phyloP scores from a whole-genome alignment of 129 eudicot species.

The Logfia minima region DNA sequence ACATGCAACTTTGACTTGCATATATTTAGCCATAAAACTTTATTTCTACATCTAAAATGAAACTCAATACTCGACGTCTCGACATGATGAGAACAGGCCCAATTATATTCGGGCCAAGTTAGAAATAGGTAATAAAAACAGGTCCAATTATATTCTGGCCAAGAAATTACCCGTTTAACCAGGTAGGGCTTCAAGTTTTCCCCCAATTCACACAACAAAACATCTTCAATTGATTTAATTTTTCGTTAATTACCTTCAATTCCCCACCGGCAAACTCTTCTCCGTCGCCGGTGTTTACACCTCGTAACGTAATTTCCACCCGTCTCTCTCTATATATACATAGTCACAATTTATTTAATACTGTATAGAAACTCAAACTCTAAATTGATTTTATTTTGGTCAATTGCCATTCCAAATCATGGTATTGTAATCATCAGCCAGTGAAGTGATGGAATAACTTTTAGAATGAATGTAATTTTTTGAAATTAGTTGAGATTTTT shows the following conservation, averaged over 20 bases:
- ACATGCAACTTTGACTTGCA: too few relatives aligned
- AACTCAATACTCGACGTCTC: too few relatives aligned
- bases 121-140: too few relatives aligned
- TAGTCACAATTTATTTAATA: neutral
- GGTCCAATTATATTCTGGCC: slow-evolving; percentile 23
- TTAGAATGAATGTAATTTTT: neutral
- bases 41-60: too few relatives aligned
- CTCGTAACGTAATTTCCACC: neutral
- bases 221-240: neutral
- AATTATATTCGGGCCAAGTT: too few relatives aligned
- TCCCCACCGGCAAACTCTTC: slow-evolving; percentile 17
- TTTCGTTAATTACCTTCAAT: slow-evolving; percentile 3
- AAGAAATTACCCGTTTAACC: slow-evolving; percentile 8
- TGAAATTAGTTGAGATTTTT: slow-evolving; percentile 1
- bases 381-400: neutral
- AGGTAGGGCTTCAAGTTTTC: slow-evolving; percentile 35
- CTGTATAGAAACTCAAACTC: neutral
- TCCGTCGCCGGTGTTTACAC: slow-evolving; percentile 11
- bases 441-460: neutral
- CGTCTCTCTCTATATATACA: neutral
- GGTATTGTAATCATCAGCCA: neutral
- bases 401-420: slow-evolving; percentile 1
- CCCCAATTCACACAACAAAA: neutral
- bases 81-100: too few relatives aligned
- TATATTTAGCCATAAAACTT: too few relatives aligned